Percentiles rank a stretch among this genome's conserved stretches.
Conservation (phyloP, 2,329 filamentous ascomycete genomes). For the Beauveria australis region DNA sequence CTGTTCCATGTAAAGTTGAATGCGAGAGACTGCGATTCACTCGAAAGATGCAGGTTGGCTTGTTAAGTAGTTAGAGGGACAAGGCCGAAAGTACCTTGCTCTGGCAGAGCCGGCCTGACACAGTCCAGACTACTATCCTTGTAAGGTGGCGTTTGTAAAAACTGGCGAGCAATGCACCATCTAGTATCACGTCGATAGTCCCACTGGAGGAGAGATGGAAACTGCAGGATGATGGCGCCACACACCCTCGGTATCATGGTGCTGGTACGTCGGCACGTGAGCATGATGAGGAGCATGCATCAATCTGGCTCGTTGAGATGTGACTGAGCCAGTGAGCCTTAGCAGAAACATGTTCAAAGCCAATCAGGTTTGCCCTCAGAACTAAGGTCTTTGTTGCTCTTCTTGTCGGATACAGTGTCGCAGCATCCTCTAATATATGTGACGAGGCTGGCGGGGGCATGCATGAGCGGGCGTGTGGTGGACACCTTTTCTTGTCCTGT, state of each 20-base stretch:
- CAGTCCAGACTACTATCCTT: background rate
- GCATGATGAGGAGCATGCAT: background rate
- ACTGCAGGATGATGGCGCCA: background rate
- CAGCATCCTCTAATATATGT: background rate
- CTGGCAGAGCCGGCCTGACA: background rate
- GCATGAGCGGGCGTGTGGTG: background rate
- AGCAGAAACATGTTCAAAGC: background rate
- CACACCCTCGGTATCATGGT: background rate
- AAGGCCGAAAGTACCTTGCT: background rate
- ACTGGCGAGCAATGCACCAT: background rate
- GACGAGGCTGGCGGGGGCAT: background rate
- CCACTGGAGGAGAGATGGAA: background rate
- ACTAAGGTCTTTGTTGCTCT: too few species aligned
- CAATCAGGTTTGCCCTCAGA: too few species aligned
- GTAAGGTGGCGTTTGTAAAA: background rate
- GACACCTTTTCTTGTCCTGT: background rate
- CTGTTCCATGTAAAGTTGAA: background rate
- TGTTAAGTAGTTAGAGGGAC: background rate
- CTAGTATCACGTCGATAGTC: conserved; percentile 7
- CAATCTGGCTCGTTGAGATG: background rate
- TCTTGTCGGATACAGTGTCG: background rate
- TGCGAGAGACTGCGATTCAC: background rate
- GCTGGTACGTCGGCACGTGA: background rate
- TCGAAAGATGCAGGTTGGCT: background rate
- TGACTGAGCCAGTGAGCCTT: background rate